Percentiles rank a stretch among this genome's conserved stretches.
Conservation (phyloP, 2,329 filamentous ascomycete species). For the Calonectria leucothoes region DNA sequence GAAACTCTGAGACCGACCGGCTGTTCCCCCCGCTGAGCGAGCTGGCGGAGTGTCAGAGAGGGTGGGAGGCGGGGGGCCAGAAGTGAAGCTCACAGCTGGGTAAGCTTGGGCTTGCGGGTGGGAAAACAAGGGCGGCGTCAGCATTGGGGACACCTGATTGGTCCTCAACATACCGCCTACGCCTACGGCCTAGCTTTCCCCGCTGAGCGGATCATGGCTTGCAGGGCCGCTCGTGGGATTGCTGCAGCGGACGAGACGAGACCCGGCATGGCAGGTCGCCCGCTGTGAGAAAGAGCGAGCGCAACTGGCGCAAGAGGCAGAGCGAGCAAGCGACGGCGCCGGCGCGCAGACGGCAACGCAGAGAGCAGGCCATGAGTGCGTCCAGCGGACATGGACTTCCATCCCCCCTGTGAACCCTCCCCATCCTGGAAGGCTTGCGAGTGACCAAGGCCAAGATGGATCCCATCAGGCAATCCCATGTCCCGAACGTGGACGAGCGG, state of each 20-base stretch:
- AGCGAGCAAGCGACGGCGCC: neutral
- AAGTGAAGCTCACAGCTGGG: neutral
- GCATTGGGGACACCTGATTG: conserved; percentile 9
- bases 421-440: conserved; percentile 3
- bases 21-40: neutral
- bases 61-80: neutral
- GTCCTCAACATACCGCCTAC: conserved; percentile 17
- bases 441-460: conserved; percentile 18
- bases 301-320: neutral
- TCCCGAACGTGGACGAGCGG: neutral
- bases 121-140: conserved; percentile 5
- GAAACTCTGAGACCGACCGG: conserved; percentile 8
- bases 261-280: neutral
- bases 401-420: conserved; percentile 5
- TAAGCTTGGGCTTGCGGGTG: neutral
- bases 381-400: conserved; percentile 10
- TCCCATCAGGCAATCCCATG: conserved; percentile 13
- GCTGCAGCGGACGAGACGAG: neutral
- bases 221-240: conserved; percentile 1
- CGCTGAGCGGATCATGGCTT: neutral
- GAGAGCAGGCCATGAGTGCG: neutral
- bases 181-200: conserved; percentile 1
- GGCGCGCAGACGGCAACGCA: neutral
- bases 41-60: neutral
- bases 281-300: conserved; percentile 1